phyloP scores from a whole-genome alignment of 1,284 basidiomycete genomes.

The Tilletia setariae region DNA sequence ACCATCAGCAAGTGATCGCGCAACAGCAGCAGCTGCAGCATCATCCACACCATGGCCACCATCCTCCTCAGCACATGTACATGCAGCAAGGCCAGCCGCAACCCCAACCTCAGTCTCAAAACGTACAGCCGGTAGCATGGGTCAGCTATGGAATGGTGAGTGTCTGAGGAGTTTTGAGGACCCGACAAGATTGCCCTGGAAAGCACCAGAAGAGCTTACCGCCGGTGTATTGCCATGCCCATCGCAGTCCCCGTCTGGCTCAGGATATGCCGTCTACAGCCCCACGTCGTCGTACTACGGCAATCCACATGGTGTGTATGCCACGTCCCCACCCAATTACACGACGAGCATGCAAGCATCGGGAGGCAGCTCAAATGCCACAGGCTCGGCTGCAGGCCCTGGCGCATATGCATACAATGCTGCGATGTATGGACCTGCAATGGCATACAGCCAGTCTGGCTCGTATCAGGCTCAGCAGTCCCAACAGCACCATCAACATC shows the following conservation, averaged over 20 bases:
- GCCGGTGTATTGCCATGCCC: no score
- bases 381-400: no score
- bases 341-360: neutral
- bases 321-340: neutral
- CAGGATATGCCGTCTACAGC: slow-evolving; percentile 7
- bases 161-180: no score
- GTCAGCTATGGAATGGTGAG: no score
- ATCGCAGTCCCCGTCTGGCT: neutral
- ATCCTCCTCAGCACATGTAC: neutral
- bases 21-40: slow-evolving; percentile 4
- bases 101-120: neutral
- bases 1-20: slow-evolving; percentile 1
- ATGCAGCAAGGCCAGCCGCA: neutral
- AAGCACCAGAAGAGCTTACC: no score
- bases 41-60: neutral
- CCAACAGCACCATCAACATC: neutral
- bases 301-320: neutral
- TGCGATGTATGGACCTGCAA: neutral
- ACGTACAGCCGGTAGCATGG: no score
- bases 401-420: neutral
- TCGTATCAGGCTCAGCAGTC: neutral
- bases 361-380: neutral
- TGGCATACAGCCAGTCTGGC: neutral
- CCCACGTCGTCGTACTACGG: neutral
- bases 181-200: no score